These are phyloP conservation scores for Quercus tomentella DNA, from an alignment of 331 rosid species.

Conservation along the genomic window DNA sequence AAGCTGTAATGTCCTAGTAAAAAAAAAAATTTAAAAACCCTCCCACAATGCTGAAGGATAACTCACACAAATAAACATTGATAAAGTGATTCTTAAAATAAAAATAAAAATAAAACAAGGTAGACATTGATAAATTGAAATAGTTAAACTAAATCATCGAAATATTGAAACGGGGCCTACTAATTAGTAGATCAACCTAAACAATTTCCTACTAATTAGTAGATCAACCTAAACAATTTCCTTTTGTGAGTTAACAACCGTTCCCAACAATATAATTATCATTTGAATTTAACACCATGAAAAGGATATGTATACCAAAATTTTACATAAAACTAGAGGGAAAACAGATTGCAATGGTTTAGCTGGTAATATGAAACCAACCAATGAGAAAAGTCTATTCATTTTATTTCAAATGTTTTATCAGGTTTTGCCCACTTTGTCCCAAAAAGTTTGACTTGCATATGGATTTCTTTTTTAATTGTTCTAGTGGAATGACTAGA, in stretches of 20 bases:
- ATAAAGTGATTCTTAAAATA: not conserved
- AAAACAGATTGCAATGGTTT: too few relatives aligned
- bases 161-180: not conserved
- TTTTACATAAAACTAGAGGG: too few relatives aligned
- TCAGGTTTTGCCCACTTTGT: too few relatives aligned
- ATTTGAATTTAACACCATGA: too few relatives aligned
- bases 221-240: not conserved
- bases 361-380: too few relatives aligned
- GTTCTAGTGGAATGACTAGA: too few relatives aligned
- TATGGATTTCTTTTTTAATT: too few relatives aligned
- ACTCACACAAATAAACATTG: not conserved
- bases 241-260: not conserved
- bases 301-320: too few relatives aligned
- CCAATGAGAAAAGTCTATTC: too few relatives aligned
- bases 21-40: too few relatives aligned
- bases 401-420: too few relatives aligned
- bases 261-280: not conserved
- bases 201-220: not conserved
- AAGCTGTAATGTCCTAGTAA: not conserved
- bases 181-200: not conserved
- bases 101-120: not conserved
- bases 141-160: not conserved
- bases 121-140: not conserved
- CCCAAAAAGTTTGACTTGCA: too few relatives aligned
- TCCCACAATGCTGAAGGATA: not conserved